These are phyloP conservation scores for Magnusiomyces fungicola DNA, from an alignment of 1,139 yeast genomes.

Conservation along the genomic window DNA sequence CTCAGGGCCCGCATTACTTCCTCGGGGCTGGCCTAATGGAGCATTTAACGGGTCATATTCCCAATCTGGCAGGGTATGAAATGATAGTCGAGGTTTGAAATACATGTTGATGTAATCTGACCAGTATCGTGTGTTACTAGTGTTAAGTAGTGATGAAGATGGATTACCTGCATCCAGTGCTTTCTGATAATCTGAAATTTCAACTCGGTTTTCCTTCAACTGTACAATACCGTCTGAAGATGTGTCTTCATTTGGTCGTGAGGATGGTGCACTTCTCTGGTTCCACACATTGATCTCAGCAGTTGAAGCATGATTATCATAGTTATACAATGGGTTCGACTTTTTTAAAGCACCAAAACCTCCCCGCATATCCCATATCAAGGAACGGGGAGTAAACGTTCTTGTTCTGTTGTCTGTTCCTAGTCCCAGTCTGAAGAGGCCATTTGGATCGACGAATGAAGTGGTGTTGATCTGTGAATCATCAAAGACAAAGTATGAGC, in stretches of 20 bases:
- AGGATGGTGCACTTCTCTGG: neutral
- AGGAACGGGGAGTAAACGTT: conserved; percentile 72
- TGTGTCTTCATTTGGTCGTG: conserved; percentile 13
- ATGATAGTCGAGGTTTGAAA: conserved; percentile 49
- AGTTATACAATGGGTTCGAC: conserved; percentile 19
- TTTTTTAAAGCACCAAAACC: conserved; percentile 31
- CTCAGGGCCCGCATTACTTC: conserved; percentile 30
- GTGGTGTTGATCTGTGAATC: conserved; percentile 29
- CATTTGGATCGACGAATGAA: conserved; percentile 40
- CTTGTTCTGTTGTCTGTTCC: conserved; percentile 37
- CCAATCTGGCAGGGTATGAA: conserved; percentile 52
- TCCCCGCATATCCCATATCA: conserved; percentile 62
- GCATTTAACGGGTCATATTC: conserved; percentile 36
- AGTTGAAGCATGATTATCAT: conserved; percentile 16
- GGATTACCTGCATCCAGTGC: conserved; percentile 47
- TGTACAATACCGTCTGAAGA: neutral
- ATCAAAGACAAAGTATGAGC: conserved; percentile 51
- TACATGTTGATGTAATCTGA: conserved; percentile 69
- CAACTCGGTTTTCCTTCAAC: conserved; percentile 17
- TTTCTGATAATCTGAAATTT: conserved; percentile 52
- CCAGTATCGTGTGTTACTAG: conserved; percentile 58
- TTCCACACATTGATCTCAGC: conserved; percentile 9
- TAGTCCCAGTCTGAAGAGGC: conserved; percentile 40
- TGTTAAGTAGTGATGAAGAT: conserved; percentile 30
- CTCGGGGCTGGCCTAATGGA: conserved; percentile 38